These are phyloP conservation scores for Porcisia hertigi DNA, from an alignment of 208 protist genomes.

Conservation along the genomic window DNA sequence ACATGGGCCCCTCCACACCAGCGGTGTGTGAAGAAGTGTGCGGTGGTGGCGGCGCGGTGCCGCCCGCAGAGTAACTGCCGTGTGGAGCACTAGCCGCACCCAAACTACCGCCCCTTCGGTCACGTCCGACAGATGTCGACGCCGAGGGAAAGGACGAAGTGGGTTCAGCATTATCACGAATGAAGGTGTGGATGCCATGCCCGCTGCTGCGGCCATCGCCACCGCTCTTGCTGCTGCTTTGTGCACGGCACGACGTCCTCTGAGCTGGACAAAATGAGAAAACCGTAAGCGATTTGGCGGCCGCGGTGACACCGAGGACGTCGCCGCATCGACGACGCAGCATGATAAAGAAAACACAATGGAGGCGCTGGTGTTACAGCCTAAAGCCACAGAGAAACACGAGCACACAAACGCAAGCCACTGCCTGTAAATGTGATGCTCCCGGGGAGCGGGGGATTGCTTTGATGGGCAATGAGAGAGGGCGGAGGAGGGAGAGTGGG, in stretches of 20 bases:
- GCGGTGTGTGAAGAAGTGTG: background rate
- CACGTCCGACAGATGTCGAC: background rate
- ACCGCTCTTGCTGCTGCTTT: conserved; percentile 20
- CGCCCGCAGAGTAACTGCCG: background rate
- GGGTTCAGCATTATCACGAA: conserved; percentile 17
- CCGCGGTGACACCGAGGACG: background rate
- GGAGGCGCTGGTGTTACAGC: background rate
- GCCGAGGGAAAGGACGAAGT: conserved; percentile 16
- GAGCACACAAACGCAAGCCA: background rate
- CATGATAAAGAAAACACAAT: conserved; percentile 25
- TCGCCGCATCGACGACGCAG: conserved; percentile 40
- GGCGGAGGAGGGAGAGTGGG: background rate
- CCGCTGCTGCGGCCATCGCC: conserved; percentile 6
- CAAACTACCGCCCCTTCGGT: background rate
- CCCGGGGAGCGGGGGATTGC: background rate
- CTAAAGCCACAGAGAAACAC: background rate
- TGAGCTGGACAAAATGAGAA: background rate
- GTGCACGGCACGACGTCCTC: conserved; percentile 3
- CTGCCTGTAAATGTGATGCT: background rate
- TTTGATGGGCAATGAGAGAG: background rate
- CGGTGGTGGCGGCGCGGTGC: background rate
- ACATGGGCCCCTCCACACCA: background rate
- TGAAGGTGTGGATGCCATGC: conserved; percentile 22
- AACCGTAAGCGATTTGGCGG: background rate
- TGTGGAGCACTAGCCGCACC: background rate